These are phyloP conservation scores for Plenodomus lindquistii DNA, from an alignment of 2,329 filamentous ascomycete genomes.

Conservation along the genomic window DNA sequence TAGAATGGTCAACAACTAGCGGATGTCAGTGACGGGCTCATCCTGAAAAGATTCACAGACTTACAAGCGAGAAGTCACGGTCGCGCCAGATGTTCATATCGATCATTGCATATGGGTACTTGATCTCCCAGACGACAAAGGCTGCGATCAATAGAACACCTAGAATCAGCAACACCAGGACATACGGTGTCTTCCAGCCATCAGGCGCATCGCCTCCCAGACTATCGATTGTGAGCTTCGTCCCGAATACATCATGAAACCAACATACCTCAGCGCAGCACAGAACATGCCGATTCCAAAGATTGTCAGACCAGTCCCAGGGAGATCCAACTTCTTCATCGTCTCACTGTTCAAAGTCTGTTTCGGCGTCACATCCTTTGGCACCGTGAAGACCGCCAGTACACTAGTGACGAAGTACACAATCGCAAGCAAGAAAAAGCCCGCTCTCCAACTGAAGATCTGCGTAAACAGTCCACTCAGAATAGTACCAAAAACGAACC, in stretches of 20 bases:
- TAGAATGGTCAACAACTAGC: conserved; percentile 59
- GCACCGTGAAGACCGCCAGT: conserved; percentile 64
- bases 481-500: conserved; percentile 62
- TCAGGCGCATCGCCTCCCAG: conserved; percentile 59
- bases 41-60: neutral
- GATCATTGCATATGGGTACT: conserved; percentile 51
- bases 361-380: conserved; percentile 56
- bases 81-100: conserved; percentile 64
- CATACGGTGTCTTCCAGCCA: conserved; percentile 66
- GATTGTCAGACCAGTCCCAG: conserved; percentile 64
- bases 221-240: conserved; percentile 30
- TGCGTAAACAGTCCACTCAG: conserved; percentile 65
- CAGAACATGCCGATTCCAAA: conserved; percentile 69
- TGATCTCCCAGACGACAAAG: conserved; percentile 67
- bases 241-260: fast-evolving
- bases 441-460: conserved; percentile 66
- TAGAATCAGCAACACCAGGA: conserved; percentile 65
- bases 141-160: conserved; percentile 59
- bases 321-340: conserved; percentile 62
- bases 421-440: conserved; percentile 65
- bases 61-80: conserved; percentile 65
- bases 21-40: neutral
- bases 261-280: conserved; percentile 60
- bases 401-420: conserved; percentile 64
- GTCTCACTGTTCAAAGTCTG: conserved; percentile 51